Conservation (phyloP, 805 yeast genomes). For the Candida easanensis region DNA sequence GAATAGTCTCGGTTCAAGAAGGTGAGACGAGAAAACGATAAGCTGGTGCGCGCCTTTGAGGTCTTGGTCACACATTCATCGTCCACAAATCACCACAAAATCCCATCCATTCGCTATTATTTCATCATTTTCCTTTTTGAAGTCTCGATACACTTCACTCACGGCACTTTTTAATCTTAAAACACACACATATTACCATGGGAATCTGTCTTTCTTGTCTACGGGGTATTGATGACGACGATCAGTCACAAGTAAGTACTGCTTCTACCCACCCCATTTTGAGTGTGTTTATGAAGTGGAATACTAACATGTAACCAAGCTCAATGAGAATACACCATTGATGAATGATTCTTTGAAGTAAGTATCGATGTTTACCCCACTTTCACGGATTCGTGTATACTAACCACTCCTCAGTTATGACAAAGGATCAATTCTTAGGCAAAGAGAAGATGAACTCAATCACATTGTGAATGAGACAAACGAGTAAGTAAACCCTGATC, state of each 20-base stretch:
- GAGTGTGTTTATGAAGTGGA: too few species aligned
- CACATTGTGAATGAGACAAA: slow-evolving; percentile 42
- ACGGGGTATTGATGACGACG: slow-evolving; percentile 33
- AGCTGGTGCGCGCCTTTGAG: too few species aligned
- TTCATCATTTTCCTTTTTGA: too few species aligned
- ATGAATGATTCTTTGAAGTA: slow-evolving; percentile 19
- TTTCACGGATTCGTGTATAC: neutral
- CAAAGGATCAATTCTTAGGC: slow-evolving; percentile 19
- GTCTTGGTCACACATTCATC: too few species aligned
- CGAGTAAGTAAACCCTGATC: slow-evolving; percentile 16
- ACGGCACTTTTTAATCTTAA: neutral
- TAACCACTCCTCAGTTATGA: slow-evolving; percentile 20
- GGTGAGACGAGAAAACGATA: too few species aligned
- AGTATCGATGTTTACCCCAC: slow-evolving; percentile 1
- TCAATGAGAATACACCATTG: slow-evolving; percentile 36
- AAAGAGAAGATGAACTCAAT: slow-evolving; percentile 45
- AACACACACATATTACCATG: slow-evolving; percentile 29
- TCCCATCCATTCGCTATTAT: too few species aligned
- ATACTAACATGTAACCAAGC: slow-evolving; percentile 26
- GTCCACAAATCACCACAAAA: too few species aligned
- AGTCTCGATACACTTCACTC: too few species aligned
- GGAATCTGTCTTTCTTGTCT: slow-evolving; percentile 50
- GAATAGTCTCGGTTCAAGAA: too few species aligned
- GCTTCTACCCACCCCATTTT: neutral
- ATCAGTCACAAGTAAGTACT: slow-evolving; percentile 34